Evolutionary conservation across 225 moss, liverwort and hornwort genomes (phyloP).

Genomic region (Straminergon stramineum): DNA sequence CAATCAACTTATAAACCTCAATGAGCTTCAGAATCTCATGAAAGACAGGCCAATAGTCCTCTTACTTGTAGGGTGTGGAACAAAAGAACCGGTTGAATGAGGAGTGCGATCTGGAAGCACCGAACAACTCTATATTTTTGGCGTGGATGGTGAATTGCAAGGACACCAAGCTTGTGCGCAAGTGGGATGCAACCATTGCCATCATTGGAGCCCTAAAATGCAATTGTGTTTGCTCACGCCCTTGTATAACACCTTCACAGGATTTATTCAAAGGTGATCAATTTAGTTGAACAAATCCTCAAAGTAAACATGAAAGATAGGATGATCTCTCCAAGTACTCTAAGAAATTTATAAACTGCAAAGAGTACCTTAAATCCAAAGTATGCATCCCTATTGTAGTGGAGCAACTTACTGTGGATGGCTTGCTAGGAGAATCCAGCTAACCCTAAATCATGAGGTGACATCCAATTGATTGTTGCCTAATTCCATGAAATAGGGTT

Average conservation of each 20-base stretch:
- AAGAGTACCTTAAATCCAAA: too few relatives aligned
- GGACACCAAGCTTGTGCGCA: neutral
- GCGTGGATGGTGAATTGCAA: neutral
- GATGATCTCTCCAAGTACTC: too few relatives aligned
- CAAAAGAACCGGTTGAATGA: neutral
- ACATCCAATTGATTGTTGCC: neutral
- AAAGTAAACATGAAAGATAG: too few relatives aligned
- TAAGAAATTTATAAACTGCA: too few relatives aligned
- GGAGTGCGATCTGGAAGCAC: neutral
- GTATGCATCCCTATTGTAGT: too few relatives aligned
- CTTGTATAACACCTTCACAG: too few relatives aligned
- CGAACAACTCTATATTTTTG: neutral
- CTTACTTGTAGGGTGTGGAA: slow-evolving; percentile 14
- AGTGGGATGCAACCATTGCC: neutral
- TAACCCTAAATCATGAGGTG: neutral
- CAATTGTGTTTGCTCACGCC: too few relatives aligned
- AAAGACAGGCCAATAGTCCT: neutral
- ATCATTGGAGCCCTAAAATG: neutral
- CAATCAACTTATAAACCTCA: neutral
- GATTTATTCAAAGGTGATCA: neutral
- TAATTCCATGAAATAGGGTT: neutral
- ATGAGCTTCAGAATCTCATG: neutral
- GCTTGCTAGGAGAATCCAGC: too few relatives aligned
- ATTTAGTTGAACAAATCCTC: neutral
- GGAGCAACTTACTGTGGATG: too few relatives aligned